phyloP scores from a whole-genome alignment of 129 eudicot genomes.

The Lonicera japonica region DNA sequence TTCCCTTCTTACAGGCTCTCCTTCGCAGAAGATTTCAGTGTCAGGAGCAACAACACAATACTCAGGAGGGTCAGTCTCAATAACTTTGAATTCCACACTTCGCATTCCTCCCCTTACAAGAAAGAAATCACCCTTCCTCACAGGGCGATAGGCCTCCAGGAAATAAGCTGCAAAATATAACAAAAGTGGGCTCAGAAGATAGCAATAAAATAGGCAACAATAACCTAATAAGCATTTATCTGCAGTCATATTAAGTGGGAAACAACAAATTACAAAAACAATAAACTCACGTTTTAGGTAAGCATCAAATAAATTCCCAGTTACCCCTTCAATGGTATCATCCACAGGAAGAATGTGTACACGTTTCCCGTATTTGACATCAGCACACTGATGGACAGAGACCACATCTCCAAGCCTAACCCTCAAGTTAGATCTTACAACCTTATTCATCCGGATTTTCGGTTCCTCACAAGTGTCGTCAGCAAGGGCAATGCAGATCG shows the following conservation, averaged over 20 bases:
- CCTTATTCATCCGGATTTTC: conserved; percentile 85
- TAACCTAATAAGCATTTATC: too few relatives aligned
- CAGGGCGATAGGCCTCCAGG: conserved; percentile 63
- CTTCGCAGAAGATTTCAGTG: conserved; percentile 67
- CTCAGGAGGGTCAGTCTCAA: conserved; percentile 84
- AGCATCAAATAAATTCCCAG: conserved; percentile 83
- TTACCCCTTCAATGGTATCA: conserved; percentile 85
- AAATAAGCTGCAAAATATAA: conserved; percentile 44
- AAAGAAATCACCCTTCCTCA: conserved; percentile 64
- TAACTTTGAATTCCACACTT: conserved; percentile 69
- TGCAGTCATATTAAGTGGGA: too few relatives aligned
- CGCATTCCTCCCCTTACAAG: conserved; percentile 76
- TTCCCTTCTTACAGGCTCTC: conserved; percentile 63
- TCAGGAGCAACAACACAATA: conserved; percentile 92
- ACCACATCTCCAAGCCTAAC: conserved; percentile 86
- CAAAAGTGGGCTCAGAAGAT: background rate
- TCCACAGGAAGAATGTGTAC: conserved; percentile 89
- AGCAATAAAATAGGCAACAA: background rate
- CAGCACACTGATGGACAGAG: conserved; percentile 85
- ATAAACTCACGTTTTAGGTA: conserved; percentile 70
- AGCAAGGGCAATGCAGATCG: conserved; percentile 86
- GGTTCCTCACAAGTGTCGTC: conserved; percentile 93
- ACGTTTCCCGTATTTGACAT: conserved; percentile 93
- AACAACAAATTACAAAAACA: too few relatives aligned
- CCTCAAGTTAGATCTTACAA: conserved; percentile 72